A percentile compares a stretch with the other conserved stretches of the same genome.
Conservation (phyloP, 345 rosid species). For the Camelina hispida region DNA sequence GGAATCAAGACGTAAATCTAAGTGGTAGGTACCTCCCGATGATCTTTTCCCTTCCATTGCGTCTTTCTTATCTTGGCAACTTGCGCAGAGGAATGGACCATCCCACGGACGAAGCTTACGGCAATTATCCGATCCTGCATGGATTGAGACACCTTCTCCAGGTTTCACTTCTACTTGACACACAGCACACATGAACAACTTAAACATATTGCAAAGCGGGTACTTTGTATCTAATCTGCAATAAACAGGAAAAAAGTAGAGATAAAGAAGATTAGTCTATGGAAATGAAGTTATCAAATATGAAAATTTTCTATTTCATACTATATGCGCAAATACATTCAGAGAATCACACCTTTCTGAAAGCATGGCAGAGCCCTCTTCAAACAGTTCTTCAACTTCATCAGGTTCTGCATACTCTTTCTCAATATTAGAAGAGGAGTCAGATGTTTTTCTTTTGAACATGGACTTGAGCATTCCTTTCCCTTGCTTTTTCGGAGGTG, state of each 20-base stretch:
- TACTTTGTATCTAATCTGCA: conserved; percentile 96
- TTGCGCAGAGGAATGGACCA: conserved; percentile 97
- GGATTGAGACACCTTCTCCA: conserved; percentile 94
- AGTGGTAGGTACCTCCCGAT: conserved; percentile 62
- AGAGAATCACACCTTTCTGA: conserved; percentile 79
- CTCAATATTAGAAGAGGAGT: conserved; percentile 71
- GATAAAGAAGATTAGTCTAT: background rate
- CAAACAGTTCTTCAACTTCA: conserved; percentile 85
- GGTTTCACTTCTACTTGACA: conserved; percentile 99
- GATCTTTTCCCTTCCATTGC: conserved; percentile 97
- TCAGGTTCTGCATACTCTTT: conserved; percentile 78
- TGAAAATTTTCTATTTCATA: no score
- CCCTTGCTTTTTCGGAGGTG: conserved; percentile 72
- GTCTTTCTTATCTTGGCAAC: conserved; percentile 97
- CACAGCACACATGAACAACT: conserved; percentile 95
- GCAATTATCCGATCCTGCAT: conserved; percentile 64
- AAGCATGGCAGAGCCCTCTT: conserved; percentile 98
- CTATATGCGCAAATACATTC: background rate
- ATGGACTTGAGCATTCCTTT: conserved; percentile 88
- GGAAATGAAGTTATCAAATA: background rate
- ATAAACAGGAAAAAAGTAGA: background rate
- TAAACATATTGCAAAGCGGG: conserved; percentile 96
- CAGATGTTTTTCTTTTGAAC: conserved; percentile 78
- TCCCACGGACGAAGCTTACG: conserved; percentile 92
- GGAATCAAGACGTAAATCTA: background rate